Evolutionary conservation across 2,329 filamentous ascomycete genomes (phyloP).

Genomic region (Colletotrichum falcatum): DNA sequence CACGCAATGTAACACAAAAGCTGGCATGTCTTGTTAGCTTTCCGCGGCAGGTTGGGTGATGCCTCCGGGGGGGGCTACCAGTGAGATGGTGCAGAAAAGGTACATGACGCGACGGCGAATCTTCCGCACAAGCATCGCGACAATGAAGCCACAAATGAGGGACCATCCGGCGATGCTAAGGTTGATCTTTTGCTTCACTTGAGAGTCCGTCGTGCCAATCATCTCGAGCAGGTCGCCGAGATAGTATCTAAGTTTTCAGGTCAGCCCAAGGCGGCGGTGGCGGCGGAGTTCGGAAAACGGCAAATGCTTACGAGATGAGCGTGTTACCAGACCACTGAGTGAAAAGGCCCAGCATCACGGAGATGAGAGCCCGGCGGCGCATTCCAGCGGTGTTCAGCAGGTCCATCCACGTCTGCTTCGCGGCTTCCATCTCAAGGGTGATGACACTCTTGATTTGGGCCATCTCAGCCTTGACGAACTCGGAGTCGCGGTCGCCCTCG

Average conservation of each 20-base stretch:
- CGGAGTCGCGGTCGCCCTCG: constrained; percentile 62
- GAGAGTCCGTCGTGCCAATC: constrained; percentile 57
- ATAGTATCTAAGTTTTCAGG: constrained; percentile 53
- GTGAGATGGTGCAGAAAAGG: constrained; percentile 58
- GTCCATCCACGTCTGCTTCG: constrained; percentile 65
- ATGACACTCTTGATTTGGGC: constrained; percentile 70
- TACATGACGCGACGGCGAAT: constrained; percentile 61
- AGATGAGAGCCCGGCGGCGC: constrained; percentile 62
- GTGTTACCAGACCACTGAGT: constrained; percentile 67
- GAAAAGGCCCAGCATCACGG: constrained; percentile 63
- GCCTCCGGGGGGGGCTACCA: background rate
- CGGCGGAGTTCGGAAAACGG: background rate
- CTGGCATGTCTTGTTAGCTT: background rate
- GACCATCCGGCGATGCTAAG: constrained; percentile 61
- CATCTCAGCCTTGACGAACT: constrained; percentile 69
- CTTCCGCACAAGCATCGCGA: constrained; percentile 57
- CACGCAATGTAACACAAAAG: constrained; percentile 63
- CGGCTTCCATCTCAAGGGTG: constrained; percentile 64
- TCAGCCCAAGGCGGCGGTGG: background rate
- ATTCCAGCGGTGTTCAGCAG: constrained; percentile 63
- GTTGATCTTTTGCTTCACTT: constrained; percentile 58
- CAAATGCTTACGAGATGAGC: constrained; percentile 53
- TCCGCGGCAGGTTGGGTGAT: no score
- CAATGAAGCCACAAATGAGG: constrained; percentile 57
- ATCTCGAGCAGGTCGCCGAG: constrained; percentile 59